A percentile compares a stretch with the other conserved stretches of the same genome.
Conservation (phyloP, 306 rosid species). For the Echinosophora koreensis region DNA sequence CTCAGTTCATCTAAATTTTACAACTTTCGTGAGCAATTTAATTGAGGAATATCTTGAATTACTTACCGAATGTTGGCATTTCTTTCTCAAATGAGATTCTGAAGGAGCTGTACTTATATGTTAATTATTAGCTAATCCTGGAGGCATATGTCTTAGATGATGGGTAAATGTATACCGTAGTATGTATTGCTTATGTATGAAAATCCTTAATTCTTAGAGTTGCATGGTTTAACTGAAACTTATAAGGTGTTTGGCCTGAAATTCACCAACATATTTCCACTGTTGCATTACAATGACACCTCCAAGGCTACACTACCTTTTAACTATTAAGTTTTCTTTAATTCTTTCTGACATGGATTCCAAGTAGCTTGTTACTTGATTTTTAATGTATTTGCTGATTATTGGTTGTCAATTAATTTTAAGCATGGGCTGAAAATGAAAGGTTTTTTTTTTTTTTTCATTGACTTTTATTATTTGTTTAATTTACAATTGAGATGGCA, state of each 20-base stretch:
- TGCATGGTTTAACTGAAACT: slow-evolving; percentile 14
- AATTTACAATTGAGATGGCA: not conserved
- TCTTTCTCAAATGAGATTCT: not conserved
- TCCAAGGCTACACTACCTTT: not conserved
- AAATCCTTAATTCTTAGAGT: not conserved
- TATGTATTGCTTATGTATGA: not conserved
- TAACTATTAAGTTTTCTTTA: not conserved
- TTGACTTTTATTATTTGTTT: not conserved
- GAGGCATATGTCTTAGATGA: not conserved
- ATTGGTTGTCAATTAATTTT: slow-evolving; percentile 2
- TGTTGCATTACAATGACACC: not conserved
- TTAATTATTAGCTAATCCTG: not conserved
- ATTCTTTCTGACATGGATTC: slow-evolving; percentile 10
- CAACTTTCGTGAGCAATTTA: not conserved
- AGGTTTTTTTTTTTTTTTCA: not conserved
- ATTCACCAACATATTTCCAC: not conserved
- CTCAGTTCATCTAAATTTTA: not conserved
- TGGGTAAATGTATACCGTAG: not conserved
- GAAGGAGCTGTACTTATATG: not conserved
- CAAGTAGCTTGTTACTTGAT: slow-evolving; percentile 7
- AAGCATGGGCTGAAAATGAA: not conserved
- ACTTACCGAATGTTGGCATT: not conserved
- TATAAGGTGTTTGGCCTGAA: not conserved
- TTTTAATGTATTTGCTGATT: not conserved
- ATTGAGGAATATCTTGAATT: not conserved